Conservation (phyloP, 192 early-diverging fungal genomes). For the Backusella westeae region DNA sequence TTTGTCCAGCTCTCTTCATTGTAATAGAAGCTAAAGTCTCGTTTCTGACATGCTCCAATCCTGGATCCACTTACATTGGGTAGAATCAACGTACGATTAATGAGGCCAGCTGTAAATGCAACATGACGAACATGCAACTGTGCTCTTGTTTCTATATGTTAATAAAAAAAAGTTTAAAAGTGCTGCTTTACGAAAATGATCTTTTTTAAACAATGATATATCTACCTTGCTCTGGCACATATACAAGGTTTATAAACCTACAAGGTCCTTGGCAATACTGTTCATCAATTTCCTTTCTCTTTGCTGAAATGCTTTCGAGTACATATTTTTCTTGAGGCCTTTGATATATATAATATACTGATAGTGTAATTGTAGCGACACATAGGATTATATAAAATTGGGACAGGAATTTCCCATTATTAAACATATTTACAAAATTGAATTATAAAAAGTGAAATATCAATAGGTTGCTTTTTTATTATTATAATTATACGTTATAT, state of each 20-base stretch:
- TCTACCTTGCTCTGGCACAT: slow-evolving; percentile 37
- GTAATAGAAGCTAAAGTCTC: slow-evolving; percentile 37
- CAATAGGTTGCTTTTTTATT: neutral
- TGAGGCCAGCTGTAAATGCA: slow-evolving; percentile 18
- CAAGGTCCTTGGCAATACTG: slow-evolving; percentile 35
- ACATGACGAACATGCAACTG: slow-evolving; percentile 35
- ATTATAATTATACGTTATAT: neutral
- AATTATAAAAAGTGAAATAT: neutral
- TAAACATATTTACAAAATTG: neutral
- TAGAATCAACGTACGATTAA: slow-evolving; percentile 33
- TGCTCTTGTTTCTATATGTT: slow-evolving; percentile 33
- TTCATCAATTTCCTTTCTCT: slow-evolving; percentile 18
- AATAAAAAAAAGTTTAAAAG: neutral
- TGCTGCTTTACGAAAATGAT: neutral
- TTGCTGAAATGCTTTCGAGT: neutral
- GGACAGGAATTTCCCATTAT: neutral
- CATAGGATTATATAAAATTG: neutral
- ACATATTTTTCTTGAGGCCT: neutral
- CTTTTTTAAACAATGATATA: neutral
- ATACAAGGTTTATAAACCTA: slow-evolving; percentile 27
- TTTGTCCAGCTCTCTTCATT: slow-evolving; percentile 15
- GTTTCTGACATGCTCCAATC: slow-evolving; percentile 26
- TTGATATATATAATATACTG: neutral
- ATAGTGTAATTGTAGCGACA: neutral
- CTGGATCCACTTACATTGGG: slow-evolving; percentile 32